Evolutionary conservation across 2,329 filamentous ascomycete genomes (phyloP).

Genomic region (Calonectria ilicicola): DNA sequence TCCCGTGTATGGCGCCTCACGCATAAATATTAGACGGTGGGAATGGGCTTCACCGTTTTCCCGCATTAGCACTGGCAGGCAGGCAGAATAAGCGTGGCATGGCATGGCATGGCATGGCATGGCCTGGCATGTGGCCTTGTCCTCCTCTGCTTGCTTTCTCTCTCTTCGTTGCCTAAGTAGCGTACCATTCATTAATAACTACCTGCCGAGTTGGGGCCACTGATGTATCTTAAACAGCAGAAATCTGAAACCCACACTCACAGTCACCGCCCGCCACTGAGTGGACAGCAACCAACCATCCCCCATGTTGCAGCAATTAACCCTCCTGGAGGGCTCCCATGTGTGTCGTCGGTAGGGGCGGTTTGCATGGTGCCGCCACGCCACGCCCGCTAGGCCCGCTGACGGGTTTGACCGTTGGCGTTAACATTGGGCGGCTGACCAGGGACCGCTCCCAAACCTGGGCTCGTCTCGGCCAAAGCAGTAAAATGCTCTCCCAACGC

Average conservation of each 20-base stretch:
- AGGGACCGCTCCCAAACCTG: constrained; percentile 4
- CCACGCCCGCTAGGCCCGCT: constrained; percentile 11
- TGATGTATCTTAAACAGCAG: neutral
- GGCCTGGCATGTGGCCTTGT: too few species aligned
- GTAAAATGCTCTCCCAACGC: neutral
- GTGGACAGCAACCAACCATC: neutral
- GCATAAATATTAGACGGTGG: neutral
- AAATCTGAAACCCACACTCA: constrained; percentile 3
- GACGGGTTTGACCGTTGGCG: constrained; percentile 13
- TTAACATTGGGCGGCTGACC: constrained; percentile 11
- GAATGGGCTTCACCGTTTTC: neutral
- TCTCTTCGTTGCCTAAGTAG: neutral
- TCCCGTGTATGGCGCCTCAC: constrained; percentile 4
- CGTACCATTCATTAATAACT: neutral
- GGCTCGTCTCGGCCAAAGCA: constrained; percentile 9
- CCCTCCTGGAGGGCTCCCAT: neutral
- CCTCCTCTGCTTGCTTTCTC: too few species aligned
- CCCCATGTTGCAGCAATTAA: neutral
- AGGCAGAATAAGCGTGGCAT: neutral
- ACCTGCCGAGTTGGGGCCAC: neutral
- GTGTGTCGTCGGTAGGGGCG: constrained; percentile 1
- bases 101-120: neutral
- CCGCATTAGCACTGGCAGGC: neutral
- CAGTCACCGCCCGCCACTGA: neutral
- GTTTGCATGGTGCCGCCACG: constrained; percentile 8